Evolutionary conservation across 129 eudicot species (phyloP).

Genomic region (Calendula officinalis): DNA sequence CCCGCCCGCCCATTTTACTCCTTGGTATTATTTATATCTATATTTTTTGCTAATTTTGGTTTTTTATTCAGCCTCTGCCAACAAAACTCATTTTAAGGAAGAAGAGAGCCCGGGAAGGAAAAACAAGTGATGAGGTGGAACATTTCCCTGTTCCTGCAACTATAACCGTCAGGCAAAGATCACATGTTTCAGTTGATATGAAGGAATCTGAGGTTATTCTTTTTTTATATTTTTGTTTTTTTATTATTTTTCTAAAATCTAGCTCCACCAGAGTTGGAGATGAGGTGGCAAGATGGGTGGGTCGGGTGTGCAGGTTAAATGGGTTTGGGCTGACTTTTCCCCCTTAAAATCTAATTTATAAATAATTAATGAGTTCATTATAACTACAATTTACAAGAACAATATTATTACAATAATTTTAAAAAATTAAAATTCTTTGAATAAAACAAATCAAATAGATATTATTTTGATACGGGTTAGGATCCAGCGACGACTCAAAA

Average conservation of each 20-base stretch:
- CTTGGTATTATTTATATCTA: no score
- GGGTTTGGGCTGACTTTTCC: constrained; percentile 1
- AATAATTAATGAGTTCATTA: not conserved
- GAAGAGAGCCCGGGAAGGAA: constrained; percentile 86
- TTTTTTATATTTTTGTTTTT: not conserved
- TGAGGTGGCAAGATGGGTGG: not conserved
- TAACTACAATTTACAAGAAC: not conserved
- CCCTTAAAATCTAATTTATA: not conserved
- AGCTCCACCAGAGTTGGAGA: not conserved
- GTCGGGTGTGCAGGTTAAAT: not conserved
- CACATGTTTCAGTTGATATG: constrained; percentile 51
- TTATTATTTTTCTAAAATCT: not conserved
- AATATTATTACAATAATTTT: not conserved
- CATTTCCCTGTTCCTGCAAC: constrained; percentile 78
- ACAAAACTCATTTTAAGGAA: constrained; percentile 77
- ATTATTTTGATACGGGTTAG: no score
- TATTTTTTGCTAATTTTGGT: constrained; percentile 4
- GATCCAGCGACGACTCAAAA: no score
- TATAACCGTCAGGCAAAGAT: constrained; percentile 70
- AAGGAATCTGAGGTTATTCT: constrained; percentile 56
- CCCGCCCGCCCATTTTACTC: not conserved
- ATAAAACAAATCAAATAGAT: not conserved
- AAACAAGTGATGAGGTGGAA: constrained; percentile 72
- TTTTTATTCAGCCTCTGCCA: constrained; percentile 73
- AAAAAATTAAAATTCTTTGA: not conserved